Conservation (phyloP, 2,329 filamentous ascomycete species). For the Fonsecaea pedrosoi region DNA sequence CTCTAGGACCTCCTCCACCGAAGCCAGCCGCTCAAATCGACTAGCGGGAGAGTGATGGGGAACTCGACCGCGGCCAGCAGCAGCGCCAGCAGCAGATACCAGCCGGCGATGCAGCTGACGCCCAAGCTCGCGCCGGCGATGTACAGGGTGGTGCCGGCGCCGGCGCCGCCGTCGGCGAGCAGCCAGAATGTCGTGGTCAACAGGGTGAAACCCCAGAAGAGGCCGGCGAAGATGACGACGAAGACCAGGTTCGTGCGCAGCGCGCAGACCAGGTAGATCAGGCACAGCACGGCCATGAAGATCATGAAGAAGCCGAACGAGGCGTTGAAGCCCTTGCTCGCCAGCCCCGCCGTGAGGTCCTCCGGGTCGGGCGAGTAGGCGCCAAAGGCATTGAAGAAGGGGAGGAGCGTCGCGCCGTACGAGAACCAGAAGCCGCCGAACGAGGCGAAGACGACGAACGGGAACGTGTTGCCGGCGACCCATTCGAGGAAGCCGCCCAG, state of each 20-base stretch:
- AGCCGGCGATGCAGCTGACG: constrained; percentile 56
- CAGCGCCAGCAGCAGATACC: constrained; percentile 62
- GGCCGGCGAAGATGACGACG: constrained; percentile 69
- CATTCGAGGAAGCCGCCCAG: constrained; percentile 45
- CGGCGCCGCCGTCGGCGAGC: constrained; percentile 32
- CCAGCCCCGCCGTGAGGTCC: constrained; percentile 1
- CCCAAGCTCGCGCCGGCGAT: constrained; percentile 54
- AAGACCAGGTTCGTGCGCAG: constrained; percentile 76
- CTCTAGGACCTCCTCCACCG: neutral
- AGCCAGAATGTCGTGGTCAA: constrained; percentile 24
- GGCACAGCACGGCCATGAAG: constrained; percentile 69
- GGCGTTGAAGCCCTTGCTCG: constrained; percentile 22
- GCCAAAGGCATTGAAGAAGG: constrained; percentile 59
- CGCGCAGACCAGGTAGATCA: constrained; percentile 71
- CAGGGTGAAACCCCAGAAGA: constrained; percentile 44
- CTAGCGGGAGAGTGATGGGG: constrained; percentile 62
- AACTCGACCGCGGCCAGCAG: constrained; percentile 63
- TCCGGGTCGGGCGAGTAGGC: constrained; percentile 36
- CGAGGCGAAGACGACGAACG: constrained; percentile 61
- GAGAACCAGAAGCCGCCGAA: constrained; percentile 60
- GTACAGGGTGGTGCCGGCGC: constrained; percentile 47
- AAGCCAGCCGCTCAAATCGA: constrained; percentile 54
- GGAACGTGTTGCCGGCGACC: constrained; percentile 57
- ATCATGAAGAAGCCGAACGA: constrained; percentile 65
- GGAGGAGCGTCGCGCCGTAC: constrained; percentile 61